These are phyloP conservation scores for Kodamaea alishanica DNA, from an alignment of 1,139 yeast genomes.

Conservation along the genomic window DNA sequence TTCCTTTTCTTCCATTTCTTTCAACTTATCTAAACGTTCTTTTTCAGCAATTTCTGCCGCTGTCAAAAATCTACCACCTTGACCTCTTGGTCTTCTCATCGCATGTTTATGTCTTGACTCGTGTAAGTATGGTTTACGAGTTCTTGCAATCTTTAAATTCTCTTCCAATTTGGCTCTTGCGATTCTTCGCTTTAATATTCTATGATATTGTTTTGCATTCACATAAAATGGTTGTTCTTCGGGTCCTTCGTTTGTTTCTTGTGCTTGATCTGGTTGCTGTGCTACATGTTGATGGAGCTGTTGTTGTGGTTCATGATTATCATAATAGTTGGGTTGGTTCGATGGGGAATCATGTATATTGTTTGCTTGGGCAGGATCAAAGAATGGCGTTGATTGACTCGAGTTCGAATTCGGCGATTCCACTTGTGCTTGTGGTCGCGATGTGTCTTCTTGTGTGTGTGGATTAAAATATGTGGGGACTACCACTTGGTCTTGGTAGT, in stretches of 20 bases:
- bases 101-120: constrained; percentile 99
- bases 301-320: constrained; percentile 7
- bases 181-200: constrained; percentile 85
- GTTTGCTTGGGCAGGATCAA: constrained; percentile 10
- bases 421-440: neutral
- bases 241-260: constrained; percentile 14
- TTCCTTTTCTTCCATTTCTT: constrained; percentile 32
- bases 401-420: constrained; percentile 14
- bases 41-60: constrained; percentile 94
- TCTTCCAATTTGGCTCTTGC: constrained; percentile 95
- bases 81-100: constrained; percentile 98
- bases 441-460: constrained; percentile 14
- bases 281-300: constrained; percentile 10
- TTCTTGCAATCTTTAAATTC: constrained; percentile 78
- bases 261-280: constrained; percentile 8
- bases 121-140: constrained; percentile 90
- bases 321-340: constrained; percentile 1
- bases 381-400: constrained; percentile 14
- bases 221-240: constrained; percentile 92
- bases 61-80: constrained; percentile 94
- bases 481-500: constrained; percentile 29
- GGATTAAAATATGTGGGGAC: constrained; percentile 22
- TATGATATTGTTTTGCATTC: constrained; percentile 95
- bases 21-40: constrained; percentile 54
- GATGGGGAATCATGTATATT: constrained; percentile 4